Evolutionary conservation across 2,329 filamentous ascomycete genomes (phyloP).

Genomic region (Pseudogymnoascus sp.): DNA sequence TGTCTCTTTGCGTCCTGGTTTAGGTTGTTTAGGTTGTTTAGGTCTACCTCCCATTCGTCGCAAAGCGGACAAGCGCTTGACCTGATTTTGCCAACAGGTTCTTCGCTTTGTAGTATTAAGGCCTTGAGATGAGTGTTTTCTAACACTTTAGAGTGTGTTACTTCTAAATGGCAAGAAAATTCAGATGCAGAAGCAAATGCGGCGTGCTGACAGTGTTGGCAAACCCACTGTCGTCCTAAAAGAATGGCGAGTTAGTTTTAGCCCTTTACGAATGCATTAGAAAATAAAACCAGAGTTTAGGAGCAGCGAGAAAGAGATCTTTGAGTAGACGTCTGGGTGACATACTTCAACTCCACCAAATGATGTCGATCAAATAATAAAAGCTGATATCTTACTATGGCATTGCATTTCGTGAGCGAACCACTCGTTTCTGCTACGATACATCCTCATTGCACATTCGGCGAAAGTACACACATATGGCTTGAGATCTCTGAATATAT

Average conservation of each 20-base stretch:
- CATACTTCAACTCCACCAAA: not conserved
- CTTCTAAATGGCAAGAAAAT: constrained; percentile 19
- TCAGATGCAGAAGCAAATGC: constrained; percentile 14
- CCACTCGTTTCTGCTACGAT: constrained; percentile 29
- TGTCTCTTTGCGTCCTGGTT: constrained; percentile 14
- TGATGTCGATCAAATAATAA: not conserved
- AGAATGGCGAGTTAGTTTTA: not conserved
- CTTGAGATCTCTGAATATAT: constrained; percentile 32
- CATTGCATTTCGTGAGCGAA: constrained; percentile 31
- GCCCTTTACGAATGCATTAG: not conserved
- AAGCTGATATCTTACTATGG: constrained; percentile 18
- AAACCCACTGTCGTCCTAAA: constrained; percentile 25
- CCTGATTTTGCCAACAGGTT: constrained; percentile 21
- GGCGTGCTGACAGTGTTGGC: constrained; percentile 20
- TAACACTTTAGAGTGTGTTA: constrained; percentile 14
- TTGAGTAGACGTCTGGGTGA: not conserved
- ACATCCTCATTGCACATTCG: constrained; percentile 28
- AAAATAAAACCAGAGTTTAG: not conserved
- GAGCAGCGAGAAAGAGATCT: not conserved
- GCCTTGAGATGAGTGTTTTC: constrained; percentile 20
- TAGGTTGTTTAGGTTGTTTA: constrained; percentile 12
- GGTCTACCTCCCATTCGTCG: constrained; percentile 26
- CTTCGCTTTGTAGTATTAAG: constrained; percentile 23
- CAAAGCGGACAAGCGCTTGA: constrained; percentile 29
- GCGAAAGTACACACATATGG: constrained; percentile 34